Percentiles rank a stretch among this genome's conserved stretches.
Conservation (phyloP, 73 alveolate genomes). For the Paramecium sonneborni region DNA sequence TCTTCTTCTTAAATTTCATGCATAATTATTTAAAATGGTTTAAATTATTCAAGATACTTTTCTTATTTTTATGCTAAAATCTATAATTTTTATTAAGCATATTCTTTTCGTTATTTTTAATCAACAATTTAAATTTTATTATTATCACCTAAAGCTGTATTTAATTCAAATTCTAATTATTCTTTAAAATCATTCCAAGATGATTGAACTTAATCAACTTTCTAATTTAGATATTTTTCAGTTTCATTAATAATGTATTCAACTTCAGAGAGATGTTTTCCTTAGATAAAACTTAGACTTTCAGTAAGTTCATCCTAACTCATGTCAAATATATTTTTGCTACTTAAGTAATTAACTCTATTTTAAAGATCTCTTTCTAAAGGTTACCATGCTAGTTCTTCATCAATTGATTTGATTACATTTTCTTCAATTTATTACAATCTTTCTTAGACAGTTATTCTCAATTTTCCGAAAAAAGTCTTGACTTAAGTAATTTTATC, state of each 20-base stretch:
- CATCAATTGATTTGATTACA: background rate
- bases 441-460: background rate
- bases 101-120: background rate
- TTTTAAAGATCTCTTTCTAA: background rate
- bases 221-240: background rate
- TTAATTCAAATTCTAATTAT: background rate
- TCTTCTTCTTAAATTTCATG: slow-evolving; percentile 1
- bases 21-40: background rate
- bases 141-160: slow-evolving; percentile 7
- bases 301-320: background rate
- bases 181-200: background rate
- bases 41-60: background rate
- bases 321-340: slow-evolving; percentile 48
- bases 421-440: background rate
- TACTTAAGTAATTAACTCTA: background rate
- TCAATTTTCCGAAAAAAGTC: background rate
- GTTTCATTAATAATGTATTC: background rate
- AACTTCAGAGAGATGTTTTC: slow-evolving; percentile 5
- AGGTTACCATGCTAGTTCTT: background rate
- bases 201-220: background rate
- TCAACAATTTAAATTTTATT: background rate
- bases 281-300: background rate
- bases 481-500: background rate
- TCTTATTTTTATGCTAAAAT: background rate
- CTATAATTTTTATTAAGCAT: background rate